Evolutionary conservation across 1,139 yeast species (phyloP).

Genomic region (Suhomyces atakaporum): DNA sequence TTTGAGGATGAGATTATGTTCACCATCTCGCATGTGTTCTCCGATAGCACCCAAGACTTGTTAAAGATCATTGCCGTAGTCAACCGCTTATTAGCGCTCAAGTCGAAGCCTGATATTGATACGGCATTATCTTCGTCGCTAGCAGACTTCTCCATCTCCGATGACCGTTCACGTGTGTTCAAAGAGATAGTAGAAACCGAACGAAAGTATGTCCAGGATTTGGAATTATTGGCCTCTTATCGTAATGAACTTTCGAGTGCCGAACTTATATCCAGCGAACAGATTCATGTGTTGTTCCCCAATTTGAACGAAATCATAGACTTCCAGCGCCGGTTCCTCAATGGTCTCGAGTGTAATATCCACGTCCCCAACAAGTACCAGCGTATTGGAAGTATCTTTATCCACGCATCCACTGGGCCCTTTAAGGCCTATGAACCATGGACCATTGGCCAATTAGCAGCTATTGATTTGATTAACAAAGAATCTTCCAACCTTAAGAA

Average conservation of each 20-base stretch:
- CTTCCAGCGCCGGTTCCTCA: conserved; percentile 85
- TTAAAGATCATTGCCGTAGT: conserved; percentile 72
- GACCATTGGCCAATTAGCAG: conserved; percentile 84
- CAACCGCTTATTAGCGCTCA: conserved; percentile 57
- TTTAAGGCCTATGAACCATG: conserved; percentile 89
- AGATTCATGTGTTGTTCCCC: conserved; percentile 83
- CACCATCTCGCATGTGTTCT: conserved; percentile 86
- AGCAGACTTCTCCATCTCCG: conserved; percentile 38
- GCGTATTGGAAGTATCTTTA: conserved; percentile 83
- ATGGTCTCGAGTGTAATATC: conserved; percentile 87
- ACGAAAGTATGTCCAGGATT: conserved; percentile 86
- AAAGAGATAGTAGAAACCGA: conserved; percentile 87
- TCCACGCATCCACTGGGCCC: conserved; percentile 75
- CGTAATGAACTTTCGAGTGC: conserved; percentile 65
- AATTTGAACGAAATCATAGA: conserved; percentile 81
- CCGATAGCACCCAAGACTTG: conserved; percentile 78
- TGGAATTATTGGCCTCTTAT: conserved; percentile 71
- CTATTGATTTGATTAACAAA: conserved; percentile 74
- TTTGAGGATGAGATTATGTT: conserved; percentile 76
- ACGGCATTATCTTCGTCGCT: conserved; percentile 11
- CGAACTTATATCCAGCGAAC: conserved; percentile 75
- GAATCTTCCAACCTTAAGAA: conserved; percentile 60
- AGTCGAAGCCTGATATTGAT: conserved; percentile 18
- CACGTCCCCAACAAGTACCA: conserved; percentile 74
- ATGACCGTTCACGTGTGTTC: conserved; percentile 73